phyloP scores from a whole-genome alignment of 2,329 filamentous ascomycete genomes.

The Tolypocladium album region DNA sequence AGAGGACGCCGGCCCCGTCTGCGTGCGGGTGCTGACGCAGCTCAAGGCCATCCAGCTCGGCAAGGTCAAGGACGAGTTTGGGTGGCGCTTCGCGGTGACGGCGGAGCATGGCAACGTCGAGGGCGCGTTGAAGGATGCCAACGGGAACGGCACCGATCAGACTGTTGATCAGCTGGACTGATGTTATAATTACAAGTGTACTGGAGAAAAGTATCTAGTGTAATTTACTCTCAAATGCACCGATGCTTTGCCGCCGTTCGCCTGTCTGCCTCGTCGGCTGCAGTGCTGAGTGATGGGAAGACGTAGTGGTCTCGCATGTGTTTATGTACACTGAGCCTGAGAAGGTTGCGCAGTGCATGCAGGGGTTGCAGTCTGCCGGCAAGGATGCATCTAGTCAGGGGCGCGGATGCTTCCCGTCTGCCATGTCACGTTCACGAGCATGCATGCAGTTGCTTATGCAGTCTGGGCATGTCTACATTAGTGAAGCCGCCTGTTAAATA shows the following conservation, averaged over 20 bases:
- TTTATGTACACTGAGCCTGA: not conserved
- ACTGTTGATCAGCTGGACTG: constrained; percentile 24
- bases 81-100: constrained; percentile 50
- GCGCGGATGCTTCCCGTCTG: not conserved
- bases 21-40: constrained; percentile 59
- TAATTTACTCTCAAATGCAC: not conserved
- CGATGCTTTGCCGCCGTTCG: not conserved
- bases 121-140: constrained; percentile 9
- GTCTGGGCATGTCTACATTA: not conserved
- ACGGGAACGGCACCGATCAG: constrained; percentile 10
- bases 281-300: not conserved
- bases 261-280: not conserved
- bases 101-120: constrained; percentile 32
- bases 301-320: not conserved
- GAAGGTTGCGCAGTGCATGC: not conserved
- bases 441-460: not conserved
- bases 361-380: not conserved
- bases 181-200: not conserved
- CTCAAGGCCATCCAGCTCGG: constrained; percentile 82
- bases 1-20: constrained; percentile 64
- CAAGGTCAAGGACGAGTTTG: constrained; percentile 64
- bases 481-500: not conserved
- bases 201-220: not conserved
- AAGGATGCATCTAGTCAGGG: not conserved
- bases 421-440: not conserved